These are phyloP conservation scores for Fusarium sp. DNA, from an alignment of 2,329 filamentous ascomycete genomes.

Conservation along the genomic window DNA sequence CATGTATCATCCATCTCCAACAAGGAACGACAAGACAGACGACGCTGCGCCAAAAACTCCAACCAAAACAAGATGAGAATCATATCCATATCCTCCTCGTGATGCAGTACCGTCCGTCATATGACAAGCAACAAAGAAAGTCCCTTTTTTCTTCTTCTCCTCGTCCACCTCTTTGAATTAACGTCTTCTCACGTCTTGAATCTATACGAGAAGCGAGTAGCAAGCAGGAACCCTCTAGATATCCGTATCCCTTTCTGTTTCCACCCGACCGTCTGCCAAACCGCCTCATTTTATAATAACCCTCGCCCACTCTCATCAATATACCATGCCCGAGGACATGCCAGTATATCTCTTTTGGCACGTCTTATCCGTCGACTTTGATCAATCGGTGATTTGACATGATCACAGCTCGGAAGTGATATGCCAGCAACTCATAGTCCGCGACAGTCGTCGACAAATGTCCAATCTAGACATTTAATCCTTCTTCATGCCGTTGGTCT, in stretches of 20 bases:
- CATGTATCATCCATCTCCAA: neutral
- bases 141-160: slow-evolving; percentile 1
- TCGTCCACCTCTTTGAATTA: neutral
- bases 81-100: slow-evolving; percentile 10
- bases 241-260: neutral
- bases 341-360: neutral
- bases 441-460: neutral
- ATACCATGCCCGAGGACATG: neutral
- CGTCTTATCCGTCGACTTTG: neutral
- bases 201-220: slow-evolving; percentile 16
- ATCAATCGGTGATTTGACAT: neutral
- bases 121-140: neutral
- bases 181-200: slow-evolving; percentile 2
- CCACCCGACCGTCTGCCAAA: neutral
- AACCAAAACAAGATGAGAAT: slow-evolving; percentile 19
- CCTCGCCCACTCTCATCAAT: neutral
- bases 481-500: slow-evolving; percentile 54
- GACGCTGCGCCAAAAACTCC: slow-evolving; percentile 24
- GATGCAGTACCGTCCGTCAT: slow-evolving; percentile 28
- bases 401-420: neutral
- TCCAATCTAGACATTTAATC: slow-evolving; percentile 34
- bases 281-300: neutral
- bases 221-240: slow-evolving; percentile 16
- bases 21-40: neutral
- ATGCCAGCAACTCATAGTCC: neutral